These are phyloP conservation scores for Heterobasidion parviporum DNA, from an alignment of 1,284 basidiomycete species.

Conservation along the genomic window DNA sequence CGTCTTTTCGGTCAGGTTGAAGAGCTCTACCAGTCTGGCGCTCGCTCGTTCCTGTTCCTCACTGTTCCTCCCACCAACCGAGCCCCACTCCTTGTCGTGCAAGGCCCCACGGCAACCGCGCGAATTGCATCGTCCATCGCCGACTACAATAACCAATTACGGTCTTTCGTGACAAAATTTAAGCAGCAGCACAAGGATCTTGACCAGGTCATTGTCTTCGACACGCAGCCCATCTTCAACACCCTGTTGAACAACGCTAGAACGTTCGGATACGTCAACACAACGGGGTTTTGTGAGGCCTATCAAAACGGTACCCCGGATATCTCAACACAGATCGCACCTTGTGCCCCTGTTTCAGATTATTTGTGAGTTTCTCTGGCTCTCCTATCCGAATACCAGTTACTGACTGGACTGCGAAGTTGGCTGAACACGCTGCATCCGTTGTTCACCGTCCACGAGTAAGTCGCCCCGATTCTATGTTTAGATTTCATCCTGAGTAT, in stretches of 20 bases:
- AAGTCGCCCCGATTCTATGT: background rate
- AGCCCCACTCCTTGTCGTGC: constrained; percentile 43
- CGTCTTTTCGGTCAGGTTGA: constrained; percentile 55
- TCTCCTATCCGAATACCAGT: background rate
- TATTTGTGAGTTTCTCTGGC: constrained; percentile 45
- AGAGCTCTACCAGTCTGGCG: constrained; percentile 42
- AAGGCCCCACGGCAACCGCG: constrained; percentile 31
- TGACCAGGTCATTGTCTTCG: constrained; percentile 38
- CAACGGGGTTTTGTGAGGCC: constrained; percentile 49
- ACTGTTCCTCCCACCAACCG: constrained; percentile 60
- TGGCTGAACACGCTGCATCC: constrained; percentile 22
- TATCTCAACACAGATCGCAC: constrained; percentile 39
- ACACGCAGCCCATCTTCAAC: constrained; percentile 52
- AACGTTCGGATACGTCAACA: constrained; percentile 47
- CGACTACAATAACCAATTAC: constrained; percentile 45
- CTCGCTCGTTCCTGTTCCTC: constrained; percentile 56
- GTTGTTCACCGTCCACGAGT: constrained; percentile 22
- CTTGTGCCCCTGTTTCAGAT: constrained; percentile 53
- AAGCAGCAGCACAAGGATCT: constrained; percentile 32
- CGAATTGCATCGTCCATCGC: constrained; percentile 33
- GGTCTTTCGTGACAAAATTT: constrained; percentile 30
- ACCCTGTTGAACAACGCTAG: constrained; percentile 42
- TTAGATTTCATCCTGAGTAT: background rate
- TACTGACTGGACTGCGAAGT: constrained; percentile 13
- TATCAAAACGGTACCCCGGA: constrained; percentile 50